Evolutionary conservation across 768 basidiomycete species (phyloP), one percentile per base, ranked within the genome.

Genomic region (Calocera cornea): DNA sequence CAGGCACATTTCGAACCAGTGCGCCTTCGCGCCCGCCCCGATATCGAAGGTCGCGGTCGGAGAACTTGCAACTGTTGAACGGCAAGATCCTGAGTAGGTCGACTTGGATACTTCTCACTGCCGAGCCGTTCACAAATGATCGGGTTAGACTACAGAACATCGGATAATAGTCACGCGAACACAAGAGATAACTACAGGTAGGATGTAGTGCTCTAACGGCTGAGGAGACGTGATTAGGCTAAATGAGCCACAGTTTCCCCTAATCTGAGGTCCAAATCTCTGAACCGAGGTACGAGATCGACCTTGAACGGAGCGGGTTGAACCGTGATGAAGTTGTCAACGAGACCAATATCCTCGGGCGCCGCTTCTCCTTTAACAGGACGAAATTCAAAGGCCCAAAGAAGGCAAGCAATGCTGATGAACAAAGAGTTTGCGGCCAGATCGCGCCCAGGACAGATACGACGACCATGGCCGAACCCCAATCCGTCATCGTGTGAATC

Each of bases 301-400:
- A 19, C 44, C 19, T 47, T 19, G 44, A 47, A 47, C 5, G 44
- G 44, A 8, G 44, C 44, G 7, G 44, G 44, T 24, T 47, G 44
- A 19, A 47, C 44, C 16, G 44, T 47, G 19, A 47, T 24, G 44
- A 47, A 47, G 19, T 47, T 47, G 44, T 47, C 44, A 3, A 47
- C 44, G 19, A 47, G 44, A 7, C 24, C 24, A 7, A 47, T 19
- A 7, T 24, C 44, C 5, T 65, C 67, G 12, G 64, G 67, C 16
- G 63, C 64, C 2, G 22, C 5, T 29, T 34, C 65, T 38, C 33
- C 49, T 31, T 36, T 10, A 1, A 12, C 31, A 8, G 67, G 67
- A 12, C 34, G 63, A 16, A 68, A 34, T 12, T 68, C 67, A 40
- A 68, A 68, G 16, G 67, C 64, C 67, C 67, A 68, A n/a, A 68